These are phyloP conservation scores for Cladosporium sp. DNA, from an alignment of 2,329 filamentous ascomycete species.

Conservation along the genomic window DNA sequence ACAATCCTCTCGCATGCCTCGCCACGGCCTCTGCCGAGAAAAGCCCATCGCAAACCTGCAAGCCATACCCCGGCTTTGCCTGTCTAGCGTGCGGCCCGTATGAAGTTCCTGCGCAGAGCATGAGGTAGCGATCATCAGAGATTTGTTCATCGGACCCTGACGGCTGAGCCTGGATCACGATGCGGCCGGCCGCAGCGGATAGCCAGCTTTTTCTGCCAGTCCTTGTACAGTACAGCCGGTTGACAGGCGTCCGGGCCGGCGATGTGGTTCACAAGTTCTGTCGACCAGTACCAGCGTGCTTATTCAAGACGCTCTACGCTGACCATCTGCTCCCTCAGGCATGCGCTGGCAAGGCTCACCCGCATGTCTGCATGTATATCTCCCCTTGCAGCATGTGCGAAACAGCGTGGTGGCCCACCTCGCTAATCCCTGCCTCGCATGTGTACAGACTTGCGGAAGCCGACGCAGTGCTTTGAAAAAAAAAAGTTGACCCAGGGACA, in stretches of 20 bases:
- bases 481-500: no score
- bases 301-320: background rate
- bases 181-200: background rate
- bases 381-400: no score
- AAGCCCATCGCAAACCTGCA: conserved; percentile 1
- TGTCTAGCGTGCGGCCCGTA: conserved; percentile 4
- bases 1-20: background rate
- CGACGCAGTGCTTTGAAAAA: no score
- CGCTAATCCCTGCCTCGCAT: no score
- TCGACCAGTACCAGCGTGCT: background rate
- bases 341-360: conserved; percentile 9
- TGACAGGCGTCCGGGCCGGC: no score
- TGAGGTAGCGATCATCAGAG: conserved; percentile 11
- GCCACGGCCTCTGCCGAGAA: conserved; percentile 1
- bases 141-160: conserved; percentile 2
- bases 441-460: no score
- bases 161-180: background rate
- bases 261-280: no score
- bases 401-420: no score
- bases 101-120: conserved; percentile 8
- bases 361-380: background rate
- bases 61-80: conserved; percentile 9
- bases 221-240: background rate
- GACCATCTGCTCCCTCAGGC: background rate
- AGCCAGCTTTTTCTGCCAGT: conserved; percentile 3